A percentile compares a stretch with the other conserved stretches of the same genome.
Conservation (phyloP, 1,284 basidiomycete species). For the Jaminaea rosea region DNA sequence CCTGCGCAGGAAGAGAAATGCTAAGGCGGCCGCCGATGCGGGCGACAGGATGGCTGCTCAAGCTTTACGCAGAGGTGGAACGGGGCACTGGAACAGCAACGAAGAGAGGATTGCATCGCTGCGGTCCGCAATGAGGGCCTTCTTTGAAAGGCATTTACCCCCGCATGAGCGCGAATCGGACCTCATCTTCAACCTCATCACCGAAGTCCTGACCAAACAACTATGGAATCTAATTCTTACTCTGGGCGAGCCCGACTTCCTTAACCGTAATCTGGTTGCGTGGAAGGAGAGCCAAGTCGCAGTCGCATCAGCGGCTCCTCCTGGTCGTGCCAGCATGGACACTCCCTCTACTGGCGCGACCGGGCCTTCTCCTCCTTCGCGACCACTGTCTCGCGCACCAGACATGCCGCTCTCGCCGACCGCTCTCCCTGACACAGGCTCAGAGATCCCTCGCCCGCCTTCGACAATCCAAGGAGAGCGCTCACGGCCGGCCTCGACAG, state of each 20-base stretch:
- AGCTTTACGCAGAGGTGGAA: constrained; percentile 6
- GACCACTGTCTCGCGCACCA: background rate
- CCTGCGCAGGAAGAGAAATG: constrained; percentile 11
- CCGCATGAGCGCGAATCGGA: constrained; percentile 19
- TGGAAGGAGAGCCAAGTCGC: constrained; percentile 5
- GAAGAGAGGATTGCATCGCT: constrained; percentile 25
- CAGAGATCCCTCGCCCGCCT: background rate
- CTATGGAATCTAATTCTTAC: constrained; percentile 32
- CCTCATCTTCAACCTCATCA: constrained; percentile 23
- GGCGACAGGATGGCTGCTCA: constrained; percentile 9
- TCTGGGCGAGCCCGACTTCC: constrained; percentile 34
- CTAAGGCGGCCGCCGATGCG: background rate
- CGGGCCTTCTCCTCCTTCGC: background rate
- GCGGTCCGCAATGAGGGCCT: constrained; percentile 22
- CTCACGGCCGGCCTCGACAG: background rate
- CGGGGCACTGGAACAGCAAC: constrained; percentile 18
- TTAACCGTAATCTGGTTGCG: constrained; percentile 33
- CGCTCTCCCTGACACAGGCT: background rate
- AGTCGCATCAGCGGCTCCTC: background rate
- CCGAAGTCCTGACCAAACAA: constrained; percentile 32
- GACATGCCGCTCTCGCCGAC: background rate
- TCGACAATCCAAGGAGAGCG: background rate
- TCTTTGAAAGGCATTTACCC: constrained; percentile 25
- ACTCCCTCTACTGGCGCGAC: background rate
- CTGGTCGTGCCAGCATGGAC: background rate